Evolutionary conservation across 495 filamentous ascomycete species (phyloP), one percentile per base, ranked within the genome.

Genomic region (Venustampulla echinocandica): DNA sequence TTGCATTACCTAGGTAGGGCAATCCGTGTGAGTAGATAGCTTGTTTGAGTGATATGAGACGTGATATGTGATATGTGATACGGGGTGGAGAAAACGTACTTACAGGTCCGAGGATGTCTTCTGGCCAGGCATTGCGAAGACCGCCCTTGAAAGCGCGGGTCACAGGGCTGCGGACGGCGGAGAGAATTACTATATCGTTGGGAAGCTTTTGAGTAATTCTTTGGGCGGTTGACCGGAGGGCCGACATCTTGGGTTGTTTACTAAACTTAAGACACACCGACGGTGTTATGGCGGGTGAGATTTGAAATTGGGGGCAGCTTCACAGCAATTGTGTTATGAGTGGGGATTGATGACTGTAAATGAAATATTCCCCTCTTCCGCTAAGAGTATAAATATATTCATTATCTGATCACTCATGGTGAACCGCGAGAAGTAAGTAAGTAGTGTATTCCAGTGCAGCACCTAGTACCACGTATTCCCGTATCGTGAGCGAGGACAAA

Each of bases 101-200:
- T 17, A 90, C 87, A 54, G 76, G 68, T 17, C 83, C 73, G 37
- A 95, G 83, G 22, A 95, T 72, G 62, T 93, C 85, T 60, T 95
- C 88, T 17, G 89, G 88, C 65, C 87, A 87, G 30, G 88, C 80
- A 65, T 94, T 81, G 61, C 81, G 81, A 53, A 95, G 82, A 32
- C 79, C 77, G 54, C 89, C 89, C 61, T 86, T 85, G 64, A 80
- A 77, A 37, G 85, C 84, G 49, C 86, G 81, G 42, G 79, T 81
- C 46, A 93, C 76, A 25, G 88, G 83, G 15, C 87, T 94, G 36
- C 88, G 85, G 43, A 93, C 74, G 3, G 86, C 79, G 20, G 87
- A 87, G 47, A 90, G 82, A 60, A 95, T 82, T 60, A 95, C 85
- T 24, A 87, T 75, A 62, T 95, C 88, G 21, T 77, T 76, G 11